Evolutionary conservation across 306 rosid species (phyloP).

Genomic region (Malus fusca): DNA sequence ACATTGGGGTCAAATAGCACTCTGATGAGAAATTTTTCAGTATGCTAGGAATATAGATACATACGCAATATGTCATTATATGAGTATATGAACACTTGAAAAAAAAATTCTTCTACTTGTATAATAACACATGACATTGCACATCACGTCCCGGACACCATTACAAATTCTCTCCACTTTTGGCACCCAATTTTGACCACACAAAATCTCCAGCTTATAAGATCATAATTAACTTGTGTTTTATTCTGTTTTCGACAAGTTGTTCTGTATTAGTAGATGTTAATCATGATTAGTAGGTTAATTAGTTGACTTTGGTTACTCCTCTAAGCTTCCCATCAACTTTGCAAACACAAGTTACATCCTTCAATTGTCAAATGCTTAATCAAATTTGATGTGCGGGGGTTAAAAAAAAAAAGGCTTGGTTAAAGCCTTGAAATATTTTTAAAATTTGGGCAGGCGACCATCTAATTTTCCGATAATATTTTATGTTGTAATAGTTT

Average conservation of each 20-base stretch:
- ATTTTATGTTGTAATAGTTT: no score
- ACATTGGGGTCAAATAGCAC: no score
- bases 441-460: background rate
- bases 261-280: background rate
- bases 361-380: background rate
- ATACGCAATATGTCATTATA: no score
- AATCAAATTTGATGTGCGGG: background rate
- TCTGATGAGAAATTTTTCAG: no score
- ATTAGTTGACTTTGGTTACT: background rate
- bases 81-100: no score
- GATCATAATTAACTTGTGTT: background rate
- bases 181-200: conserved; percentile 27
- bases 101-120: no score
- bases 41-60: no score
- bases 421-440: background rate
- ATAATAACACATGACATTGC: no score
- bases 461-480: no score
- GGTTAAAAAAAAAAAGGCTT: background rate
- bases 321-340: background rate
- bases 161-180: background rate
- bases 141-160: no score
- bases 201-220: no score
- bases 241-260: background rate
- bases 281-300: background rate
- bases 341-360: background rate